Percentiles rank a stretch among this genome's conserved stretches.
Conservation (phyloP, 495 filamentous ascomycete genomes). For the Aspergillus bertholletiae region DNA sequence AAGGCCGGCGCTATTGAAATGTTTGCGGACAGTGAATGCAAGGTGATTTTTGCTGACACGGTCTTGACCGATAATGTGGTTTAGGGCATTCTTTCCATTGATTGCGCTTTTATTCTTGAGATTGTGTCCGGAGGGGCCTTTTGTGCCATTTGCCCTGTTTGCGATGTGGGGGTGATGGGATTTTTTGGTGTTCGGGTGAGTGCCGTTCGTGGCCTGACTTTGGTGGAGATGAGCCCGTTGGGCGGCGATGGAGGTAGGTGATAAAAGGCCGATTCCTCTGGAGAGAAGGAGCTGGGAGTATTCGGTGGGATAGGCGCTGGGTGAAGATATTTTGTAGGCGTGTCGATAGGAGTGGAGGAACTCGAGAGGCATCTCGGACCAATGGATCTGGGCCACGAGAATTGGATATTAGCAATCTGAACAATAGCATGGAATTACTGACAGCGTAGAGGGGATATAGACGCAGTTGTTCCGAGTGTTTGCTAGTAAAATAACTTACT, state of each 20-base stretch:
- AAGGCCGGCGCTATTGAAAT: constrained; percentile 83
- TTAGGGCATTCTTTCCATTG: constrained; percentile 23
- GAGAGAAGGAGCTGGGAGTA: constrained; percentile 71
- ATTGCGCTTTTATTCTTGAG: constrained; percentile 3
- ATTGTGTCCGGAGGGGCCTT: neutral
- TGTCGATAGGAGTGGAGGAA: constrained; percentile 79
- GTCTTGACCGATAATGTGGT: constrained; percentile 42
- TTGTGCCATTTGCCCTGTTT: constrained; percentile 12
- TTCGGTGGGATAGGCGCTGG: constrained; percentile 63
- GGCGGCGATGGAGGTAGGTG: constrained; percentile 42
- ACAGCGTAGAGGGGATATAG: no score
- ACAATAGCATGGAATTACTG: no score
- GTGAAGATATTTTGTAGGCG: constrained; percentile 68
- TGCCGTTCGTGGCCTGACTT: constrained; percentile 5
- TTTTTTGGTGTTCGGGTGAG: constrained; percentile 3
- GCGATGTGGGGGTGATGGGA: constrained; percentile 7
- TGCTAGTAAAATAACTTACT: constrained; percentile 19
- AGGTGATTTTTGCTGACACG: constrained; percentile 75
- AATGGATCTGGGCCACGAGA: constrained; percentile 57
- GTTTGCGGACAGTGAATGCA: constrained; percentile 77
- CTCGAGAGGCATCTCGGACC: constrained; percentile 66
- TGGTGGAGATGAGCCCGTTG: constrained; percentile 30
- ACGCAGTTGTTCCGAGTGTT: neutral
- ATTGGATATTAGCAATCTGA: constrained; percentile 6
- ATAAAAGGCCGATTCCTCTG: constrained; percentile 62